These are phyloP conservation scores for Nicotiana noctiflora DNA, from an alignment of 257 asterid genomes.

Conservation along the genomic window DNA sequence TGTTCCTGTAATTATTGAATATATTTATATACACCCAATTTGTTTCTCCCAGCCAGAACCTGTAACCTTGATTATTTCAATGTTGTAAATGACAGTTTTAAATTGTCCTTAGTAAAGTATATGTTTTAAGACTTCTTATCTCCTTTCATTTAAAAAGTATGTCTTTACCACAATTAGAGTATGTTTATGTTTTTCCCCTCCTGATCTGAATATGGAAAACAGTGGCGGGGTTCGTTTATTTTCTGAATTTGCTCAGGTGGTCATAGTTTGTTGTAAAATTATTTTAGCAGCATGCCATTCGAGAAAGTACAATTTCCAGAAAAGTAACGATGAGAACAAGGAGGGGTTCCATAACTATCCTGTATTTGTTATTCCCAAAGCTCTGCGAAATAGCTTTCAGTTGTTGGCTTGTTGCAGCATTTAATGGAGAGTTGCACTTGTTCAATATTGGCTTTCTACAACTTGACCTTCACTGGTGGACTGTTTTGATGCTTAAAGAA, in stretches of 20 bases:
- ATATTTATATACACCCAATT: background rate
- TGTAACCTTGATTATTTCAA: background rate
- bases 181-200: background rate
- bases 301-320: background rate
- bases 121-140: background rate
- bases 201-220: background rate
- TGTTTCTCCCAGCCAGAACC: background rate
- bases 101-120: background rate
- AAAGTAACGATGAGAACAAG: background rate
- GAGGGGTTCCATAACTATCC: background rate
- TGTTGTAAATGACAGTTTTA: background rate
- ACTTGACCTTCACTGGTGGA: conserved; percentile 8
- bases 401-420: conserved; percentile 4
- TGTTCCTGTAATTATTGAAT: background rate
- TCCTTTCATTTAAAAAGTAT: background rate
- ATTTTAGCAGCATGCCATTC: background rate
- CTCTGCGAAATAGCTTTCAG: background rate
- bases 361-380: conserved; percentile 6
- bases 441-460: conserved; percentile 3
- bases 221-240: background rate
- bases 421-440: background rate
- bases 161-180: background rate
- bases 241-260: background rate
- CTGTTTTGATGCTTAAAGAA: conserved; percentile 1
- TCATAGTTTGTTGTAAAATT: background rate